Evolutionary conservation across 129 eudicot species (phyloP), one percentile per base, ranked within the genome.

Genomic region (Silybum marianum): DNA sequence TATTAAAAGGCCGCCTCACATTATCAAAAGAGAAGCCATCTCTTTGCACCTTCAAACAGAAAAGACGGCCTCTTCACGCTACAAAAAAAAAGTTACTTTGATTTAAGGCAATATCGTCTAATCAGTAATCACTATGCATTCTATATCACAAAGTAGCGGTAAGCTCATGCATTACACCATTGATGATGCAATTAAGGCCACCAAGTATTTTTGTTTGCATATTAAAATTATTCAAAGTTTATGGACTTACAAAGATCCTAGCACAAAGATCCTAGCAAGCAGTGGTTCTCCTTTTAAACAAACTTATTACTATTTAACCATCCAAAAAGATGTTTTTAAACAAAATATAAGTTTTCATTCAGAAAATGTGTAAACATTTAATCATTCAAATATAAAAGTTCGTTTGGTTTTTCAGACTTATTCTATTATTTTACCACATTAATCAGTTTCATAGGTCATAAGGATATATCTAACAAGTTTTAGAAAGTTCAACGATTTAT

Each of bases 251-350:
- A 62, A 62, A 62, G 9, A 62, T n/a, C n/a, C n/a, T n/a, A n/a
- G n/a, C n/a, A n/a, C n/a, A n/a, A n/a, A n/a, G n/a, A n/a, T 9
- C 69, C 24, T 21, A 62, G 3, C 69, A 19, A 62, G 69, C 9
- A n/a, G 69, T 62, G 26, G 26, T 62, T 62, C 69, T 62, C 69
- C 26, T 65, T 65, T 22, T 8, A 23, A 62, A 62, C 12, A 22
- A 65, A 21, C 69, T 65, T 65, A 65, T 23, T 65, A 23, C 69
- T 65, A 65, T 38, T 72, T 39, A 25, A 14, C 40, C 73, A n/a
- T 65, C 38, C 70, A 78, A 25, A 74, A 67, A n/a, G 69, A 75
- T 60, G 66, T 40, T 32, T 24, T 68, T 84, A 88, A n/a, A n/a
- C n/a, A n/a, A n/a, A n/a, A n/a, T n/a, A n/a, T n/a, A n/a, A n/a